phyloP scores from a whole-genome alignment of 2,329 filamentous ascomycete species.

The Pyricularia sp. region DNA sequence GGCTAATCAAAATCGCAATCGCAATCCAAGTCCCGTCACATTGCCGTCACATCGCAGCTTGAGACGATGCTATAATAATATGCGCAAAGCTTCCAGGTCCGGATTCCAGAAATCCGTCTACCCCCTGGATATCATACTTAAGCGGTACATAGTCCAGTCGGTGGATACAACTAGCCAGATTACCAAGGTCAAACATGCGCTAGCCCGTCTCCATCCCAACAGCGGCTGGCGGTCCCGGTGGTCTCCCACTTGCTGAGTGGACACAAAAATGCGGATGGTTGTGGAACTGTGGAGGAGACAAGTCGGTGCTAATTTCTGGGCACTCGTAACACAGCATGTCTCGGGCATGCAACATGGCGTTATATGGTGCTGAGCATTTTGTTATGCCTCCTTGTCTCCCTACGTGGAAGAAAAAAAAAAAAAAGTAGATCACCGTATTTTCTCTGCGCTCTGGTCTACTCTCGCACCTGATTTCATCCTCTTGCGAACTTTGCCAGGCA shows the following conservation, averaged over 20 bases:
- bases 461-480: neutral
- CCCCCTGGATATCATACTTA: neutral
- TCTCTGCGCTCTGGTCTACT: neutral
- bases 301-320: conserved; percentile 2
- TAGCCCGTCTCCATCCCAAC: neutral
- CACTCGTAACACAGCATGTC: neutral
- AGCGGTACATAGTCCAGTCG: neutral
- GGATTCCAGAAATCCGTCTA: neutral
- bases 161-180: neutral
- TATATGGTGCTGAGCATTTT: neutral
- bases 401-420: too few species aligned
- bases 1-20: neutral
- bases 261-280: neutral
- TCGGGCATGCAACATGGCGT: neutral
- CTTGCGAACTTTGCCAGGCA: neutral
- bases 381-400: too few species aligned
- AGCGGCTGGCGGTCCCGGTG: neutral
- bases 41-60: neutral
- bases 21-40: neutral
- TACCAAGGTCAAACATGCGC: neutral
- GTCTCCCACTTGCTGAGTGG: neutral
- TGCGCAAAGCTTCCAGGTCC: neutral
- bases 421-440: neutral
- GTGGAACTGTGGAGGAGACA: neutral
- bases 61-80: neutral